Evolutionary conservation across 345 rosid species (phyloP).

Genomic region (Hirschfeldia incana): DNA sequence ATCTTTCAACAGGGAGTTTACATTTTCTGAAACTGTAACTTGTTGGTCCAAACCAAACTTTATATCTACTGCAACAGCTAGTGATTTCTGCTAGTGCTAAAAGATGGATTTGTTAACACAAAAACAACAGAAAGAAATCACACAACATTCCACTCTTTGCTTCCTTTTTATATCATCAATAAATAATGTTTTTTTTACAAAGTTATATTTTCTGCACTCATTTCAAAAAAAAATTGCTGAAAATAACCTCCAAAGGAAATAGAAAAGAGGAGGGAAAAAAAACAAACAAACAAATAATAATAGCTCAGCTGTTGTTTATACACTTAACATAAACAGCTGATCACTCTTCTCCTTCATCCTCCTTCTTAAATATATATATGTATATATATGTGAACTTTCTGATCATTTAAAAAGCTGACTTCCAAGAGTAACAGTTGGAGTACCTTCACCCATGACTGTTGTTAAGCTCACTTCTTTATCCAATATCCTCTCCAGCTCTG

Average conservation of each 20-base stretch:
- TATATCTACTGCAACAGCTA: background rate
- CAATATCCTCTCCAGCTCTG: slow-evolving; percentile 71
- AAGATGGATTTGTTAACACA: background rate
- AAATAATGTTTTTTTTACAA: slow-evolving; percentile 54
- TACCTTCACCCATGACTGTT: slow-evolving; percentile 81
- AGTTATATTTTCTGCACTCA: slow-evolving; percentile 49
- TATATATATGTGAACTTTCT: slow-evolving; percentile 41
- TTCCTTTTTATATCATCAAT: slow-evolving; percentile 42
- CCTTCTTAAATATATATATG: slow-evolving; percentile 21
- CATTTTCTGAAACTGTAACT: background rate
- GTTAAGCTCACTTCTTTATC: slow-evolving; percentile 86
- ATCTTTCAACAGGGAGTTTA: slow-evolving; percentile 22
- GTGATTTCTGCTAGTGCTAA: background rate
- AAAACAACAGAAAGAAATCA: background rate
- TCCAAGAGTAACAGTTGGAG: slow-evolving; percentile 78
- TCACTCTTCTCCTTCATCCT: slow-evolving; percentile 31
- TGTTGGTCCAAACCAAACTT: background rate
- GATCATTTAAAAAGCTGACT: slow-evolving; percentile 75
- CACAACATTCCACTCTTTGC: slow-evolving; percentile 41
- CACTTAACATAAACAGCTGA: slow-evolving; percentile 79
- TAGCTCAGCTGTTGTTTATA: slow-evolving; percentile 73
- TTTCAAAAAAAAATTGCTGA: slow-evolving; percentile 27
- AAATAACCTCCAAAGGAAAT: slow-evolving; percentile 33
- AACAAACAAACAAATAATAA: slow-evolving; percentile 35
- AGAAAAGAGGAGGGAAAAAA: background rate